Base-by-base conservation (phyloP, 2,329 filamentous ascomycete genomes). In the Ophiostoma ulmi region DNA sequence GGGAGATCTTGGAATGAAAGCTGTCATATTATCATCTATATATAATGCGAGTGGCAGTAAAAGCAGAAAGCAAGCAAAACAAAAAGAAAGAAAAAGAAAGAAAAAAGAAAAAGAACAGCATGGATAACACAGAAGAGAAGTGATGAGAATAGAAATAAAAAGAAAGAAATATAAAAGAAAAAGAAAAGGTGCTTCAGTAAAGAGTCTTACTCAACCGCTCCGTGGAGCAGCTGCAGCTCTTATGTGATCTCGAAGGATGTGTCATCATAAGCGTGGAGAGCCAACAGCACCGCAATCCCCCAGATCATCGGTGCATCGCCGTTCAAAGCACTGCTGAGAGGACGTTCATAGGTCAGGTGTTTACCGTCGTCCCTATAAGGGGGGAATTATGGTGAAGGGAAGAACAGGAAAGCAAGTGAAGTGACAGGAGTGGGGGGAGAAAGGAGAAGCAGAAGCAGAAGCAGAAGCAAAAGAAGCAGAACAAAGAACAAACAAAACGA, bases 301-400 rank as follows among this genome's bases (percentile, higher is more conserved):
- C 44, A 58, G 52, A 58, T 26, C 52, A 26, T 26, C 5, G 52
- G 52, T 26, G 52, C 52, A 13, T 26, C 52, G 52, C 22, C 22
- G 22, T 8, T 63, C 58, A 31, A 63, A 63, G 58, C 58, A 63
- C 58, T 35, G 58, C 58, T 63, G 26, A 63, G 52, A 58, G n/a
- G 52, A 17, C 52, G 44, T 17, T 20, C 17, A 20, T 48, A 20
- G 44, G 44, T 48, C 44, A 48, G 44, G 44, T 48, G 17, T 17
- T 26, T 10, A 58, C 52, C 52, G 22, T 58, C 52, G 13, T 58
- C 8, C 44, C 44, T 20, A 20, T 17, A 20, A 7, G 17, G 17
- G 44, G 44, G 41, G 0, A 31, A 31, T 31, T 31, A 31, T 31
- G 31, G 31, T 44, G 35, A 13, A 36, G 6, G 20, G 14, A 61